Conservation (phyloP, 1,139 yeast genomes). For the Hyphopichia pseudoburtonii region DNA sequence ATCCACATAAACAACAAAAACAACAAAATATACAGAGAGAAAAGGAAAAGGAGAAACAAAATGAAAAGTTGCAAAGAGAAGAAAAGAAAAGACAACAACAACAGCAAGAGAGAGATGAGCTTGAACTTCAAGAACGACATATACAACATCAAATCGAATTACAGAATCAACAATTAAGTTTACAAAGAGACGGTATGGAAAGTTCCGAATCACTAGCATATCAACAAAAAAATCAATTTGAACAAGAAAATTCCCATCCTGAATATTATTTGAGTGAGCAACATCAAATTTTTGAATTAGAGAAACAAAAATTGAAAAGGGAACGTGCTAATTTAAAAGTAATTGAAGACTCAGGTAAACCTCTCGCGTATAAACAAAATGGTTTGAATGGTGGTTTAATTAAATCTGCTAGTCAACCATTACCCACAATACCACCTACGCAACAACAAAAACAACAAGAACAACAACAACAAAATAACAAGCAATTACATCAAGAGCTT, state of each 20-base stretch:
- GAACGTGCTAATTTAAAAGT: background rate
- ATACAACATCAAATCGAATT: no score
- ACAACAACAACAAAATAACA: background rate
- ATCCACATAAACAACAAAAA: constrained; percentile 1
- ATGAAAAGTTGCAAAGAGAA: background rate
- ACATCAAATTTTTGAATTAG: background rate
- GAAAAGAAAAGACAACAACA: constrained; percentile 1
- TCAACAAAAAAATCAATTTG: no score
- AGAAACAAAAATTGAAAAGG: background rate
- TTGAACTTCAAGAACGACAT: background rate
- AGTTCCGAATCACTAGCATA: no score
- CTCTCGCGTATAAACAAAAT: background rate
- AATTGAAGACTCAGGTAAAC: background rate
- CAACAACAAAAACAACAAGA: background rate
- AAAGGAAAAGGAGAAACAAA: background rate
- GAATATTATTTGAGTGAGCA: no score
- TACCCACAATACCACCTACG: constrained; percentile 1
- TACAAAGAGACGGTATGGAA: no score
- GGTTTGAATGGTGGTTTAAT: background rate
- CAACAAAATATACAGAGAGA: background rate
- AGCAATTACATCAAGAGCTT: background rate
- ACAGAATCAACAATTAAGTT: no score
- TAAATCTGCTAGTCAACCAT: constrained; percentile 1
- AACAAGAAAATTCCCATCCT: no score
- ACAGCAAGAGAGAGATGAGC: background rate